Evolutionary conservation across 75 land plant genomes (phyloP).

Genomic region (Cunninghamia lanceolata): DNA sequence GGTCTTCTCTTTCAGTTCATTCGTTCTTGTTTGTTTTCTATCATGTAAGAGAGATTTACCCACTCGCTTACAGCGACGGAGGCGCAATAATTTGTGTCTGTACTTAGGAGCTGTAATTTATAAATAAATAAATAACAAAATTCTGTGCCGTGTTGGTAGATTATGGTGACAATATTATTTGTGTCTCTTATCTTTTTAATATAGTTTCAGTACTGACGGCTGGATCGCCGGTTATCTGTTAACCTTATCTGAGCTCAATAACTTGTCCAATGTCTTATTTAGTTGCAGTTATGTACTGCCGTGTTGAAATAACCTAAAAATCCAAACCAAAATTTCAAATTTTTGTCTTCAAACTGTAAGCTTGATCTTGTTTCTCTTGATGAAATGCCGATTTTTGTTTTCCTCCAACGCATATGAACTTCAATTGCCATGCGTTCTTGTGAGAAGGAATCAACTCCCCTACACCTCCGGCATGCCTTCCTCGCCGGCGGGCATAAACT

Average conservation of each 20-base stretch:
- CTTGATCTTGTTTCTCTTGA: background rate
- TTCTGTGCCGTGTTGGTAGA: too few relatives aligned
- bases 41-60: background rate
- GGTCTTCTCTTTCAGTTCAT: background rate
- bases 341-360: background rate
- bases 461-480: too few relatives aligned
- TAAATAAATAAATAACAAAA: too few relatives aligned
- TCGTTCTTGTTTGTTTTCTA: background rate
- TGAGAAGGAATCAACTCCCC: too few relatives aligned
- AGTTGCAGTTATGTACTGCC: background rate
- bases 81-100: background rate
- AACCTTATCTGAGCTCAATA: background rate
- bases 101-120: background rate
- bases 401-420: background rate
- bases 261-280: background rate
- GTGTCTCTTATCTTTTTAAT: too few relatives aligned
- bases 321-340: background rate
- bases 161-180: too few relatives aligned
- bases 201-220: too few relatives aligned
- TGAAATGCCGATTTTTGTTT: background rate
- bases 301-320: background rate
- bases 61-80: background rate
- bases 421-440: background rate
- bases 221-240: too few relatives aligned
- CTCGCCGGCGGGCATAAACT: too few relatives aligned